Conservation (phyloP, 2,329 filamentous ascomycete species). For the Xylariaceae sp. region DNA sequence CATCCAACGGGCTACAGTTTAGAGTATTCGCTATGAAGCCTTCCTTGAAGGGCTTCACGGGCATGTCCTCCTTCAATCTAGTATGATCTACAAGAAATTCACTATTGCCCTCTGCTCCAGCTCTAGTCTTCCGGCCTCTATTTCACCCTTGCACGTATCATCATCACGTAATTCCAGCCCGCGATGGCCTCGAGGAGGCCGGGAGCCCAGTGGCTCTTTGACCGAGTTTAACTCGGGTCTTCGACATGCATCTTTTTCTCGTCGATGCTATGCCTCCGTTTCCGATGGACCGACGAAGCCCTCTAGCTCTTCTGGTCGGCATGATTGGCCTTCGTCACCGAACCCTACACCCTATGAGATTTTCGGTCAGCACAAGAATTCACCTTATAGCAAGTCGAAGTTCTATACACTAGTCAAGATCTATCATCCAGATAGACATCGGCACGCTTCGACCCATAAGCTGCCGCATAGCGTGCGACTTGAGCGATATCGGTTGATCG, state of each 20-base stretch:
- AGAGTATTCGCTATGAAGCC: slow-evolving; percentile 18
- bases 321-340: slow-evolving; percentile 50
- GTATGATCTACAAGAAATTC: slow-evolving; percentile 36
- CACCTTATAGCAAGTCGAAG: slow-evolving; percentile 77
- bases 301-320: slow-evolving; percentile 16
- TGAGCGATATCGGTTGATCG: slow-evolving; percentile 88
- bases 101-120: slow-evolving; percentile 33
- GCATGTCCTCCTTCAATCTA: slow-evolving; percentile 22
- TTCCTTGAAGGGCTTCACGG: slow-evolving; percentile 18
- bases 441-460: slow-evolving; percentile 44
- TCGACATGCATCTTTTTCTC: neutral
- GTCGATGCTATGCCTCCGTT: slow-evolving; percentile 33
- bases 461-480: slow-evolving; percentile 66
- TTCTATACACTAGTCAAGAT: slow-evolving; percentile 94
- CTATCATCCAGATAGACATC: slow-evolving; percentile 83
- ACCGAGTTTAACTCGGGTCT: neutral
- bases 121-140: slow-evolving; percentile 22
- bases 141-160: slow-evolving; percentile 30
- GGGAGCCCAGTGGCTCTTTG: neutral
- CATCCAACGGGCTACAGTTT: neutral
- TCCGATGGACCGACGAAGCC: slow-evolving; percentile 25
- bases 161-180: slow-evolving; percentile 28
- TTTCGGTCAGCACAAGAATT: slow-evolving; percentile 60
- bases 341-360: slow-evolving; percentile 89
- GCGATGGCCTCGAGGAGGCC: slow-evolving; percentile 10